Conservation (phyloP, 164 flowering plant genomes). For the Euptelea pleiosperma region DNA sequence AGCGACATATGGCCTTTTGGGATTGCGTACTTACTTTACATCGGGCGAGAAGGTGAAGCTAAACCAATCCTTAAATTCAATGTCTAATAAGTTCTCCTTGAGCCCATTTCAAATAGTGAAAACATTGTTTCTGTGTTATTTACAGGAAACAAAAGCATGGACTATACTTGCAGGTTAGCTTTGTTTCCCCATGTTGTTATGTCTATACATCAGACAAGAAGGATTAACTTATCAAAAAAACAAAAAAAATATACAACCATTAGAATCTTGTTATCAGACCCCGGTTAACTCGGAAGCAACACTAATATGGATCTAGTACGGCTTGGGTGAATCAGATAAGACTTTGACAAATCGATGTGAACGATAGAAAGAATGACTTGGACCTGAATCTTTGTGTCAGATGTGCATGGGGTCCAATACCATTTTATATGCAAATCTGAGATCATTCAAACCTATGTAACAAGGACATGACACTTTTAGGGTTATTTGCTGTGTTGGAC, state of each 20-base stretch:
- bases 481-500: no score
- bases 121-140: constrained; percentile 6
- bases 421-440: not conserved
- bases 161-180: constrained; percentile 85
- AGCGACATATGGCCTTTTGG: constrained; percentile 77
- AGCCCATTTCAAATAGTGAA: not conserved
- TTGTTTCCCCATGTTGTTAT: not conserved
- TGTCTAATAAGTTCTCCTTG: constrained; percentile 5
- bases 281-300: not conserved
- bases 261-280: not conserved
- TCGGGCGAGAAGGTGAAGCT: constrained; percentile 87
- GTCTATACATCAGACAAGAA: not conserved
- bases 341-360: not conserved
- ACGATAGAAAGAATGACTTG: no score
- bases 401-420: not conserved
- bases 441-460: no score
- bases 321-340: not conserved
- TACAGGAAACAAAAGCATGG: constrained; percentile 98
- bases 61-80: not conserved
- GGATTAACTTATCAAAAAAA: no score
- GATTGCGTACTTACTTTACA: constrained; percentile 89
- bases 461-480: no score
- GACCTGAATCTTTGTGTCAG: not conserved
- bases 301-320: not conserved
- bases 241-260: no score